Conservation (phyloP, 129 eudicot genomes). For the Smallanthus sonchifolius region DNA sequence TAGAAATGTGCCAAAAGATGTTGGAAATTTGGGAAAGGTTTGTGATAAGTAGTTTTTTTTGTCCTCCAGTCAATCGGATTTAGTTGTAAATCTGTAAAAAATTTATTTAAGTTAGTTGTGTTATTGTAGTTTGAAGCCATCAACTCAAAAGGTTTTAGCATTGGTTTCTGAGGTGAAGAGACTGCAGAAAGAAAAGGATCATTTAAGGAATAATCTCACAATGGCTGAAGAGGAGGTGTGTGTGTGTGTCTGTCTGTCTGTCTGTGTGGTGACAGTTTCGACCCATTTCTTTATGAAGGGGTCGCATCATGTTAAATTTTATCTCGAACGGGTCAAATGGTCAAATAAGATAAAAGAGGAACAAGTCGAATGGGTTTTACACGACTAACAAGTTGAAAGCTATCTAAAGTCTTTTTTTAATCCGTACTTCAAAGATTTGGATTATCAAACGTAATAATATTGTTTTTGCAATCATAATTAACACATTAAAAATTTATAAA, state of each 20-base stretch:
- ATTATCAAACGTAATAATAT: not conserved
- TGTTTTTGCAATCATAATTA: not conserved
- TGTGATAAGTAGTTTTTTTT: not conserved
- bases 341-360: not conserved
- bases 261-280: not conserved
- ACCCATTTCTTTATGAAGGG: not conserved
- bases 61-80: not conserved
- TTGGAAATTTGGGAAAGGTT: slow-evolving; percentile 59
- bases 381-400: not conserved
- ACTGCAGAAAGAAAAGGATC: slow-evolving; percentile 62
- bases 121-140: slow-evolving; percentile 60
- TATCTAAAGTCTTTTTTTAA: not conserved
- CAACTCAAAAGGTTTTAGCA: slow-evolving; percentile 54
- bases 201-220: slow-evolving; percentile 55
- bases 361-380: not conserved
- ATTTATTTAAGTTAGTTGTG: not conserved
- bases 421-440: not conserved
- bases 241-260: too few relatives aligned
- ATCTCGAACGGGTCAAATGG: not conserved
- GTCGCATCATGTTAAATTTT: not conserved
- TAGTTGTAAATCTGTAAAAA: not conserved
- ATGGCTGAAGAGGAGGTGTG: slow-evolving; percentile 86
- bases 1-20: slow-evolving; percentile 58
- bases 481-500: not conserved
- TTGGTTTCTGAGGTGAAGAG: slow-evolving; percentile 48